phyloP scores from a whole-genome alignment of 768 basidiomycete species.

The Rhizopogon salebrosus region DNA sequence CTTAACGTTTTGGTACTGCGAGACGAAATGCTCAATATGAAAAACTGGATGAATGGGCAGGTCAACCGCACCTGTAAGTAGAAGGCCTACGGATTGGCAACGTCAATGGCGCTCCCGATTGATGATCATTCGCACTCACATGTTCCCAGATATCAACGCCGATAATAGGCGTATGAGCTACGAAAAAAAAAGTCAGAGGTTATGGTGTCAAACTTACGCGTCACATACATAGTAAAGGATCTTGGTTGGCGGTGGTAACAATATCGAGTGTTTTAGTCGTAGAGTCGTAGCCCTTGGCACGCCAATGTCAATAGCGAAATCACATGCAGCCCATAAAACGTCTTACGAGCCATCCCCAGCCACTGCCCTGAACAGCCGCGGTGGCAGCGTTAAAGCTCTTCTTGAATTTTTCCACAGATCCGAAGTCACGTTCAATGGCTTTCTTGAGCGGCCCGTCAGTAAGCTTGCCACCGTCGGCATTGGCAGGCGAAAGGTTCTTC shows the following conservation, averaged over 20 bases:
- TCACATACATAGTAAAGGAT: slow-evolving; percentile 67
- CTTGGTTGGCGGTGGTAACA: slow-evolving; percentile 93
- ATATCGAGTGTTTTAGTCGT: slow-evolving; percentile 75
- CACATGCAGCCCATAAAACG: neutral
- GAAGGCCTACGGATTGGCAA: slow-evolving; percentile 47
- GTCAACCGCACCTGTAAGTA: slow-evolving; percentile 35
- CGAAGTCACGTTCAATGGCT: slow-evolving; percentile 78
- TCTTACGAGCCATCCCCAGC: slow-evolving; percentile 95
- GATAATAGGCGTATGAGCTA: slow-evolving; percentile 84
- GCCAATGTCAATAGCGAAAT: neutral
- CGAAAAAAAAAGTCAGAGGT: slow-evolving; percentile 9
- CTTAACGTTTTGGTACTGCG: slow-evolving; percentile 88
- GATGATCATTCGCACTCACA: slow-evolving; percentile 36
- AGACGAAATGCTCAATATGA: slow-evolving; percentile 19
- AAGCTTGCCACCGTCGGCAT: slow-evolving; percentile 59
- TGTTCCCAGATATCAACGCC: slow-evolving; percentile 99
- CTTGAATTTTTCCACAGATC: slow-evolving; percentile 83
- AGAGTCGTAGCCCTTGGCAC: slow-evolving; percentile 60
- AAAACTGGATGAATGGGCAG: neutral
- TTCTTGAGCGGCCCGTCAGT: slow-evolving; percentile 64
- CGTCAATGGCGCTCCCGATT: slow-evolving; percentile 3
- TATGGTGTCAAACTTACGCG: neutral
- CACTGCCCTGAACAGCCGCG: slow-evolving; percentile 91
- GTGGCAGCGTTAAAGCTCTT: slow-evolving; percentile 82
- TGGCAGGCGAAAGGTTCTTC: slow-evolving; percentile 87